Base-by-base conservation (phyloP, 192 early-diverging fungal genomes). In the Gorgonomyces haynaldii region DNA sequence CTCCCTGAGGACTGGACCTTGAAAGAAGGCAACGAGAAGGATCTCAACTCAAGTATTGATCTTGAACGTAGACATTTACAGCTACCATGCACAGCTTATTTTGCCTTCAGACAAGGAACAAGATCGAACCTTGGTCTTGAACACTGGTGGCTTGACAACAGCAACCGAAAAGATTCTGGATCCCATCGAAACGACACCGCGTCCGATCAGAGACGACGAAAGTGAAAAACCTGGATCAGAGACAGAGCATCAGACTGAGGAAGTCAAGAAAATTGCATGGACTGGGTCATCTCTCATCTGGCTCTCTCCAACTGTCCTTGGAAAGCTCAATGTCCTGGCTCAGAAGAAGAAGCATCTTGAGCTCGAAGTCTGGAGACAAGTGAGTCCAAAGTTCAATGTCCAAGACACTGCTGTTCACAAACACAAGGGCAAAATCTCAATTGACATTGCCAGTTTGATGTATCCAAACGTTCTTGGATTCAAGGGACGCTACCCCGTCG, bases 1-100 rank as follows among this genome's bases (percentile, higher is more conserved):
- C 67, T 75, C 4, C 76, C 76, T 1, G 76, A 79, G 21, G 76
- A 79, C 39, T 79, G 76, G 76, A 68, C 56, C 5, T 41, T 73
- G 9, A 76, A 70, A 51, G 76, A 79, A 35, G 69, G 69, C 22
- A 76, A 57, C 29, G 76, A 79, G 45, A 79, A 79, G 40, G 76
- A 79, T 61, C 42, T 69, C 19, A 73, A 74, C 44, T 76, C 76
- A 12, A 79, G 76, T 79, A 45, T 17, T 10, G 16, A 58, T 21
- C 8, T 13, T 36, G 20, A 30, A 39, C 53, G 21, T 30, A 77
- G 76, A 78, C 42, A 64, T 78, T 23, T 78, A 67, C 49, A 37
- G 48, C 0, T 78, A 78, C 47, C 35, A 51, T 10, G 29, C 74
- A 17, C 60, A 62, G 35, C 63, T 78, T 15, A 52, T 48, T 12